Percentiles rank a stretch among this genome's conserved stretches.
Conservation (phyloP, 2,329 filamentous ascomycete species). For the Penicillium sp. region DNA sequence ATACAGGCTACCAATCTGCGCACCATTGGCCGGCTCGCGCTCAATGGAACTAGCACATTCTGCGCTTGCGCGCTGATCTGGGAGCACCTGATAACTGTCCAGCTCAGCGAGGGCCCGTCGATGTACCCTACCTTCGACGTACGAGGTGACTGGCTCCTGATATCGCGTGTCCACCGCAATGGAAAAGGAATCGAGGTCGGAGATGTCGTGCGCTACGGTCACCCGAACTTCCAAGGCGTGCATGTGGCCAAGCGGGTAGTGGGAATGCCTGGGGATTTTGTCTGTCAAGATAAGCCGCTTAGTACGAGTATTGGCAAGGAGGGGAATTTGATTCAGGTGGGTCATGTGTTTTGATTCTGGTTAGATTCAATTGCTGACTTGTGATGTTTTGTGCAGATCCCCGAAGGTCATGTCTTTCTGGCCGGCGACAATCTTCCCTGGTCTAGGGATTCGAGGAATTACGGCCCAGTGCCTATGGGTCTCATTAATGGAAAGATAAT, state of each 20-base stretch:
- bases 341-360: slow-evolving; percentile 11
- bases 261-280: slow-evolving; percentile 65
- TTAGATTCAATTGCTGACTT: slow-evolving; percentile 4
- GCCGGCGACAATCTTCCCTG: slow-evolving; percentile 82
- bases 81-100: slow-evolving; percentile 63
- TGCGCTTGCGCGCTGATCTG: slow-evolving; percentile 40
- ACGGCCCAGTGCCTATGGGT: slow-evolving; percentile 81
- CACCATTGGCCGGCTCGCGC: slow-evolving; percentile 28
- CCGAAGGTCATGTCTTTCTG: slow-evolving; percentile 88
- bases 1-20: slow-evolving; percentile 26
- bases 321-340: slow-evolving; percentile 53
- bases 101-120: slow-evolving; percentile 67
- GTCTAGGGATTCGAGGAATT: slow-evolving; percentile 82
- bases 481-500: slow-evolving; percentile 82
- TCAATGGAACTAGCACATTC: slow-evolving; percentile 37
- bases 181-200: slow-evolving; percentile 72
- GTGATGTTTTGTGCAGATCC: slow-evolving; percentile 59
- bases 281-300: slow-evolving; percentile 45
- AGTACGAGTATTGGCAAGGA: slow-evolving; percentile 33
- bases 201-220: slow-evolving; percentile 76
- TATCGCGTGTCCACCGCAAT: slow-evolving; percentile 65
- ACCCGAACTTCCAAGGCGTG: slow-evolving; percentile 65
- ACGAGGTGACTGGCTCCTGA: slow-evolving; percentile 66
- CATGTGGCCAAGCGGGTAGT: slow-evolving; percentile 76
- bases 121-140: slow-evolving; percentile 85